Base-by-base conservation (phyloP, 768 basidiomycete species). In the Termitomyces sp. region DNA sequence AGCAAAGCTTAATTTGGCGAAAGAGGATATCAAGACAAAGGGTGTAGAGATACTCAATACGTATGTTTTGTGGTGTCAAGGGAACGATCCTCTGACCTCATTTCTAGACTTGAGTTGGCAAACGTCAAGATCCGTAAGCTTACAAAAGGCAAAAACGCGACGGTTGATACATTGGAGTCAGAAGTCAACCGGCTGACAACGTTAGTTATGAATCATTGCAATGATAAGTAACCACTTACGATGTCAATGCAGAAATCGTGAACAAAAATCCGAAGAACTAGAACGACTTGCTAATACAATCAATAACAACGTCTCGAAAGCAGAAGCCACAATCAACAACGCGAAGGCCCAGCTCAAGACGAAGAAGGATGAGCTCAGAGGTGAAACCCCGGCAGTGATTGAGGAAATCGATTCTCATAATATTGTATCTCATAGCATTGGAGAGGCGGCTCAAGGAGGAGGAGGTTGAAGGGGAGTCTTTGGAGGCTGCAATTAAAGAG, bases 1-100 rank as follows among this genome's bases (percentile, higher is more conserved):
- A 47, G 93, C 95, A 2, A 88, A 84, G 65, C 70, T 98, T 55
- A 84, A 88, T 43, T 67, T 96, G 61, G 90, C 92, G 67, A 77
- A 86, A 60, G 76, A 75, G 1, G 91, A 95, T 63, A 69, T 86
- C 47, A 83, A 79, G 69, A 79, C 73, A 57, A 91, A 90, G 73
- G 74, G 76, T 48, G 75, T 75, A 16, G 91, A 94, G 43, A 77
- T 94, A 14, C 76, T 82, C 62, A 85, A 80, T 55, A 85, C 79
- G 92, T 94, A 60, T 58, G 88, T 76, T 32, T 51, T 23, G 33
- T 30, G n/a, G 5, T n/a, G 13, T 18, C 47, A 46, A 1, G 9
- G 32, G 2, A 14, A 20, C 33, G 58, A 16, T 6, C 4, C 6
- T 20, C n/a, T 60, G 10, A 59, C 54, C 62, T 26, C 56, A 20